A percentile compares a stretch with the other conserved stretches of the same genome.
These are phyloP conservation scores for Jaltomata sinuosa DNA, from an alignment of 257 asterid genomes.

Conservation along the genomic window DNA sequence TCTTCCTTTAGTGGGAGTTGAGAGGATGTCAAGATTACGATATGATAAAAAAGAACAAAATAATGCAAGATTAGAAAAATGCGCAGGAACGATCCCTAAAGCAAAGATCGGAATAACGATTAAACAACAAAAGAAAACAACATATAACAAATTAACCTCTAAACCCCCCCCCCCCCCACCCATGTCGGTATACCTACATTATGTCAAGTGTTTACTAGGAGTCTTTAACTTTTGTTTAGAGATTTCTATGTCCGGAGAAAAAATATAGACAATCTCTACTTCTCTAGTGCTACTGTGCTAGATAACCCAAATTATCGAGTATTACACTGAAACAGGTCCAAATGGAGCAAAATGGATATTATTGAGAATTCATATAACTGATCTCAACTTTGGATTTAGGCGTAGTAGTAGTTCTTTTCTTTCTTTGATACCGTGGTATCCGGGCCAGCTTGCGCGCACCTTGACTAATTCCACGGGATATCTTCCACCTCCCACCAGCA, in stretches of 20 bases:
- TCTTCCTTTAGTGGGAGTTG: neutral
- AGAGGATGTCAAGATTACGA: neutral
- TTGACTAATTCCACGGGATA: too few species aligned
- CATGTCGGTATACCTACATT: neutral
- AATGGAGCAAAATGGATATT: neutral
- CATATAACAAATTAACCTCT: neutral
- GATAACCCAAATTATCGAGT: neutral
- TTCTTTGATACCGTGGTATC: too few species aligned
- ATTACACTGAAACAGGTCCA: neutral
- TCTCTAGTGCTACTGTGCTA: neutral
- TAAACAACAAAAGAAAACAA: neutral
- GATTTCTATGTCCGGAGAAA: neutral
- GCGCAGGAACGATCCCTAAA: too few species aligned
- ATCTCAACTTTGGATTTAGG: neutral
- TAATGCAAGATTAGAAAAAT: neutral
- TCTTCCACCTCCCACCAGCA: too few species aligned
- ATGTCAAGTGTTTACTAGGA: neutral
- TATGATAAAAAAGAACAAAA: neutral
- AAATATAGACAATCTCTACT: neutral
- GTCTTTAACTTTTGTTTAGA: neutral
- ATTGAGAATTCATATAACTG: neutral
- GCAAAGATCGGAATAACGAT: too few species aligned
- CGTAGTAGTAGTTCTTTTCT: too few species aligned
- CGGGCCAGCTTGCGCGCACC: too few species aligned
- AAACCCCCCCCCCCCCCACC: too few species aligned